Evolutionary conservation across 768 basidiomycete species (phyloP).

Genomic region (Sarcomyxa edulis): DNA sequence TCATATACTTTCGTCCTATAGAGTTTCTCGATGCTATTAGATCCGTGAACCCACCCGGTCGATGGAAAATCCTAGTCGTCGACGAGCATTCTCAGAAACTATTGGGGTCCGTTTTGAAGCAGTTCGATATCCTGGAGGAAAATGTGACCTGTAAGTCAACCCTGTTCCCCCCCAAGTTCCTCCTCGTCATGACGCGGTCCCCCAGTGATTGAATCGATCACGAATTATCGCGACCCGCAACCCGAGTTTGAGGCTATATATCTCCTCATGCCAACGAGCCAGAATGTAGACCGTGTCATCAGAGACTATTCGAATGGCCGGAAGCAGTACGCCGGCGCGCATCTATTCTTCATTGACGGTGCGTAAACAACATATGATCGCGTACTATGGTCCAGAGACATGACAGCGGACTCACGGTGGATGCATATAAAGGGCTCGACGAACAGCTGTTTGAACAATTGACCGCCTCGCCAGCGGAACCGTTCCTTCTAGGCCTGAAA

Average conservation of each 20-base stretch:
- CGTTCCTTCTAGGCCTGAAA: constrained; percentile 68
- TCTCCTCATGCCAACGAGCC: constrained; percentile 88
- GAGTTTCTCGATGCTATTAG: constrained; percentile 86
- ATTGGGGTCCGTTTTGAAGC: constrained; percentile 80
- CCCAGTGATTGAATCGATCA: constrained; percentile 89
- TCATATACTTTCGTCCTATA: constrained; percentile 19
- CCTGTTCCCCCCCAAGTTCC: constrained; percentile 4
- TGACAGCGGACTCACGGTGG: constrained; percentile 1
- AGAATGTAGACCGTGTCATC: constrained; percentile 90
- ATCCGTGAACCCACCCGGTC: constrained; percentile 77
- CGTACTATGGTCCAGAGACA: too few species aligned
- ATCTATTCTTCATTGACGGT: constrained; percentile 94
- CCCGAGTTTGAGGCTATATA: constrained; percentile 89
- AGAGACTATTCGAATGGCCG: constrained; percentile 63
- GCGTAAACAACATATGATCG: constrained; percentile 8
- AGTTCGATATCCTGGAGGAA: constrained; percentile 92
- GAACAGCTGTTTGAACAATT: constrained; percentile 76
- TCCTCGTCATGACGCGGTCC: background rate
- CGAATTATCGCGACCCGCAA: constrained; percentile 76
- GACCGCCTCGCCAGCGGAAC: constrained; percentile 70
- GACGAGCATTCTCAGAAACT: constrained; percentile 89
- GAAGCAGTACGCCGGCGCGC: constrained; percentile 75
- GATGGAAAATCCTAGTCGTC: constrained; percentile 98
- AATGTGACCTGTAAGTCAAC: constrained; percentile 84
- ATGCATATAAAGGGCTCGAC: constrained; percentile 50